phyloP scores from a whole-genome alignment of 2,329 filamentous ascomycete species.

The Claviceps sp. region DNA sequence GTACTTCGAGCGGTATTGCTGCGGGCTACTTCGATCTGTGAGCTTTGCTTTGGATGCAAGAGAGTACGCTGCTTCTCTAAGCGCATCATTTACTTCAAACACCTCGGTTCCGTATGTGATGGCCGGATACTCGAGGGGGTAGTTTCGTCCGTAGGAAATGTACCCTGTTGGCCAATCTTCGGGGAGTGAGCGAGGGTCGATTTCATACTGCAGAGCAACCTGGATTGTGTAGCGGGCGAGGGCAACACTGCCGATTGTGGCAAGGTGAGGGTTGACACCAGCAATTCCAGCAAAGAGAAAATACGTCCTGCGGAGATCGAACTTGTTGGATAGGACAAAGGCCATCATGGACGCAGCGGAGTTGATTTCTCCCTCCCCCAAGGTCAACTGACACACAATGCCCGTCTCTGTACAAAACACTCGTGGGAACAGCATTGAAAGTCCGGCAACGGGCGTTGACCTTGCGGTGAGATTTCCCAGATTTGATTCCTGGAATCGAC shows the following conservation, averaged over 20 bases:
- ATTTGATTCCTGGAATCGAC: conserved; percentile 29
- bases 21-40: conserved; percentile 33
- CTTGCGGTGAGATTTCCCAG: conserved; percentile 42
- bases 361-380: conserved; percentile 62
- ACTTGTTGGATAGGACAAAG: conserved; percentile 44
- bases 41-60: conserved; percentile 40
- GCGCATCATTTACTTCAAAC: conserved; percentile 48
- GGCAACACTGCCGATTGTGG: conserved; percentile 52
- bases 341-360: conserved; percentile 53
- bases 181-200: conserved; percentile 57
- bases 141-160: conserved; percentile 45
- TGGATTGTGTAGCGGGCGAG: conserved; percentile 59
- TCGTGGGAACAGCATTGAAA: conserved; percentile 51
- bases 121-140: conserved; percentile 42
- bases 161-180: conserved; percentile 54
- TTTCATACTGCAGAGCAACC: conserved; percentile 63
- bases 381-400: conserved; percentile 54
- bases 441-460: conserved; percentile 45
- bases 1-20: conserved; percentile 43
- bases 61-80: conserved; percentile 38
- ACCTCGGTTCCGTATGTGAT: conserved; percentile 56
- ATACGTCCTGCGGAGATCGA: conserved; percentile 55
- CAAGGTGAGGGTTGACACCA: conserved; percentile 56
- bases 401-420: conserved; percentile 49
- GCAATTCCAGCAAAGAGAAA: conserved; percentile 62